Percentiles rank a stretch among this genome's conserved stretches.
phyloP scores from a whole-genome alignment of 495 filamentous ascomycete genomes.

The Talaromyces trachyspermus region DNA sequence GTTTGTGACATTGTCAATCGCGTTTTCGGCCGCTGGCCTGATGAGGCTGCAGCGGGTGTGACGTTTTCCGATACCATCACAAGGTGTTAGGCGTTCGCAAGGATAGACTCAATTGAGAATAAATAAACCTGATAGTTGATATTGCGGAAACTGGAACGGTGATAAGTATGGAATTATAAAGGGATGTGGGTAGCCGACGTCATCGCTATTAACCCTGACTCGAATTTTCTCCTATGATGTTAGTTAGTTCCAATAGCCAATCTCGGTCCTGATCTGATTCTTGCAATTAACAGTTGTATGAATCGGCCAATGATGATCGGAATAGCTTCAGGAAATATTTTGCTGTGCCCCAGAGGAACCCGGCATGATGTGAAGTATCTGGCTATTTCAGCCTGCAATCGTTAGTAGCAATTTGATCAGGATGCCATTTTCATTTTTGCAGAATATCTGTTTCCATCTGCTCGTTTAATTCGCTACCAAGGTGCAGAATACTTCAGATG shows the following conservation, averaged over 20 bases:
- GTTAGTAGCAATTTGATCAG: neutral
- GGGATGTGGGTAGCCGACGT: too few species aligned
- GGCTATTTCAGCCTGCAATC: too few species aligned
- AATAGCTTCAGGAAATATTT: slow-evolving; percentile 1
- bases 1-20: neutral
- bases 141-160: too few species aligned
- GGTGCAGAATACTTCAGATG: too few species aligned
- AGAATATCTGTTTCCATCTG: too few species aligned
- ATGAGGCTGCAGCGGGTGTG: neutral
- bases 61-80: slow-evolving; percentile 4
- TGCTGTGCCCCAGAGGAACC: neutral
- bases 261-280: neutral
- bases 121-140: neutral
- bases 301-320: neutral
- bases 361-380: neutral
- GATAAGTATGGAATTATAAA: too few species aligned
- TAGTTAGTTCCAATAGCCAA: neutral
- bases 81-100: too few species aligned
- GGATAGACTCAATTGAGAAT: too few species aligned
- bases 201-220: too few species aligned
- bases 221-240: slow-evolving; percentile 3
- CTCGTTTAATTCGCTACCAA: too few species aligned
- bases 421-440: neutral
- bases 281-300: neutral
- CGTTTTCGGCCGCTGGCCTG: slow-evolving; percentile 2